Percentiles rank a stretch among this genome's conserved stretches.
Evolutionary conservation across 768 basidiomycete genomes (phyloP).

Genomic region (Rhizopogon vinicolor): DNA sequence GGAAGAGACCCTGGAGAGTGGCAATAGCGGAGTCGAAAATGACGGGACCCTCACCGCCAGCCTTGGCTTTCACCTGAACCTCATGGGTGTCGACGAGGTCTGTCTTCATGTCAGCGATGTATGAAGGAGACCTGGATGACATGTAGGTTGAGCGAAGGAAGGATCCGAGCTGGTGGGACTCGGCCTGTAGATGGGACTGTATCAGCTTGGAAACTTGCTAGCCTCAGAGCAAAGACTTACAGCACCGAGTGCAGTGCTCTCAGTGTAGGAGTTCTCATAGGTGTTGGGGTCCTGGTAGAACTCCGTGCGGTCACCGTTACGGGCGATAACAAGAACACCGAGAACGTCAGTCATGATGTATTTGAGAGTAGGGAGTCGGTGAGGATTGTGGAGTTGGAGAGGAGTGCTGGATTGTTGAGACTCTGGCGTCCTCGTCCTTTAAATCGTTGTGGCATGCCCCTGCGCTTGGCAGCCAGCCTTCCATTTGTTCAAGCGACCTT

Average conservation of each 20-base stretch:
- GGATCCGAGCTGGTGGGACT: constrained; percentile 63
- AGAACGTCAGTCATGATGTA: constrained; percentile 46
- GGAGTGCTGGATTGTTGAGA: constrained; percentile 6
- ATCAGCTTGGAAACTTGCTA: neutral
- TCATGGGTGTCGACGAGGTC: constrained; percentile 72
- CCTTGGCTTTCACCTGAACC: constrained; percentile 75
- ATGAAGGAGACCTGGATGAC: constrained; percentile 55
- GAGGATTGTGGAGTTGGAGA: constrained; percentile 4
- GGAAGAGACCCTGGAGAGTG: constrained; percentile 81
- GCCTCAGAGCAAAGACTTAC: constrained; percentile 30
- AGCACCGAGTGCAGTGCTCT: constrained; percentile 74
- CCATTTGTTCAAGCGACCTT: neutral
- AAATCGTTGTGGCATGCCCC: neutral
- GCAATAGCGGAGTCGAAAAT: constrained; percentile 87
- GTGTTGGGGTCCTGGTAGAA: constrained; percentile 70
- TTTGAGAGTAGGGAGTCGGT: constrained; percentile 3
- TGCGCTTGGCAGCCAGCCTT: neutral
- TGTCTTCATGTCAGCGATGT: constrained; percentile 58
- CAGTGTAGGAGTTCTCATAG: constrained; percentile 57
- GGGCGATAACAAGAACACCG: constrained; percentile 73
- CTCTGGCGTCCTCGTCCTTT: neutral
- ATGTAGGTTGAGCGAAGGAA: constrained; percentile 65
- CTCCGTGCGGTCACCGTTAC: constrained; percentile 71
- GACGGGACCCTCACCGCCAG: constrained; percentile 78
- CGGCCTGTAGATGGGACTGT: constrained; percentile 36